Evolutionary conservation across 164 flowering plant genomes (phyloP), one percentile per base, ranked within the genome.

Genomic region (Platanus orientalis): DNA sequence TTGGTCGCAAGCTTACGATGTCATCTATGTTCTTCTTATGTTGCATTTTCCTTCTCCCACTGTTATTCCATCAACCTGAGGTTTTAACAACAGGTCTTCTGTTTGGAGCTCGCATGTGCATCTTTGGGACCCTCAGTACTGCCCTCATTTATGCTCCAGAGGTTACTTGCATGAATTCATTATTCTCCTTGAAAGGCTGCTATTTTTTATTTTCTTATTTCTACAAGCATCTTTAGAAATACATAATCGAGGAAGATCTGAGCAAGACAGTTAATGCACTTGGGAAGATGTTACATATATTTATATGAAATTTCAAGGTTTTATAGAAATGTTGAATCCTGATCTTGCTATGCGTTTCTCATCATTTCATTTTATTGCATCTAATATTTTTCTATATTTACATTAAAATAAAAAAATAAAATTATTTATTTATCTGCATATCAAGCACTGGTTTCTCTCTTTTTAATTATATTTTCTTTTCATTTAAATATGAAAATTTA

Each of bases 1-100:
- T 89, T 44, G 98, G 97, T 23, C 94, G 97, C 36, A 90, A 89
- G 76, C 63, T 76, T 36, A 83, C 95, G 27, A 93, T 90, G 92
- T 72, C 87, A 24, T 13, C 72, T 26, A 75, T 84, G 85, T 78
- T 86, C 74, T 79, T 81, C 63, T 12, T 79, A 20, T 67, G 85
- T 52, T 79, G 83, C 75, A 16, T 85, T 30, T 79, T 86, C 58
- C 84, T 90, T 19, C 71, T 90, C 6, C 98, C 98, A 5, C 69
- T 93, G 70, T 57, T 76, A 29, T 48, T 73, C 56, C 80, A 74
- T 59, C 95, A 82, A 69, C 34, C 84, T 45, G 73, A 69, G 63
- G 56, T 59, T 42, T 24, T 89, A 25, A 90, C 95, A 51, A 90
- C 96, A 2, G 59, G 34, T 59, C 85, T 86, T 58, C 76, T 93